Evolutionary conservation across 2,329 filamentous ascomycete species (phyloP).

Genomic region (Talaromyces sp.): DNA sequence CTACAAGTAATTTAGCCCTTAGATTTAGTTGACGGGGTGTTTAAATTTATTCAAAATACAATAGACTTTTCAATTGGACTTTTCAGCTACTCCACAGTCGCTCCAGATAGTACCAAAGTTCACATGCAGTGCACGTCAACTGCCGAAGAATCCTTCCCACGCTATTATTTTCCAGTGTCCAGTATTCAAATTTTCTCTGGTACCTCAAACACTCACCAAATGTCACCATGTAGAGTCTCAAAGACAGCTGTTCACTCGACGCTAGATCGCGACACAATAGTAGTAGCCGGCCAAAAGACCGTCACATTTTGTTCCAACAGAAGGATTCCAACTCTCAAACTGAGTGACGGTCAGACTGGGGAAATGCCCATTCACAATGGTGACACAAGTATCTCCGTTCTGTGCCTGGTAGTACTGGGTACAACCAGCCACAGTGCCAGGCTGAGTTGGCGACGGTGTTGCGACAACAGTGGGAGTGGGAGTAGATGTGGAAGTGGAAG

Average conservation of each 20-base stretch:
- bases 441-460: conserved; percentile 1
- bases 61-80: neutral
- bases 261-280: conserved; percentile 15
- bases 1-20: no score
- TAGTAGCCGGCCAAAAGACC: conserved; percentile 17
- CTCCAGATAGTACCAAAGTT: neutral
- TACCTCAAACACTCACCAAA: neutral
- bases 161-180: neutral
- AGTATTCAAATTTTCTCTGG: neutral
- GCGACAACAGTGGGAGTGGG: neutral
- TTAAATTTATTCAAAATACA: neutral
- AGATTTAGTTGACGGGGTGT: neutral
- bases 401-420: conserved; percentile 18
- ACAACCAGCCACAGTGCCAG: conserved; percentile 17
- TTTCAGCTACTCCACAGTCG: neutral
- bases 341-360: conserved; percentile 9
- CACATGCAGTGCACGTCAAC: neutral
- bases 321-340: conserved; percentile 19
- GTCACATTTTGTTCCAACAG: conserved; percentile 14
- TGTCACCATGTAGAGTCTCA: neutral
- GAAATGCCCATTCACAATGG: conserved; percentile 15
- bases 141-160: neutral
- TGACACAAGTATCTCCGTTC: conserved; percentile 17
- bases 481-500: neutral
- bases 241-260: neutral